Evolutionary conservation across 1,284 basidiomycete species (phyloP).

Genomic region (Tremellales sp.): DNA sequence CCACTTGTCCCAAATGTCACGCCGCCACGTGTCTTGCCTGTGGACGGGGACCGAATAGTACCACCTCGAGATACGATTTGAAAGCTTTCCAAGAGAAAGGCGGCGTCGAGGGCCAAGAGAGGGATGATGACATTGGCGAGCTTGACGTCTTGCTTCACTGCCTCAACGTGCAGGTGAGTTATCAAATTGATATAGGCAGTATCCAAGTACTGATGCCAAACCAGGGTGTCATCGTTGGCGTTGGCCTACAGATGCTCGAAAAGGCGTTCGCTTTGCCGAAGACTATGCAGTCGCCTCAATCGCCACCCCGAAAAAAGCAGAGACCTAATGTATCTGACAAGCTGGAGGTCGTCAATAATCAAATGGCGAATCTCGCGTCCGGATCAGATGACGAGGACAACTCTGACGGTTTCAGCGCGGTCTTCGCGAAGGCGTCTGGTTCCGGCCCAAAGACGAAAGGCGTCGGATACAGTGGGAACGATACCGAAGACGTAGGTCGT

Average conservation of each 20-base stretch:
- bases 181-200: constrained; percentile 1
- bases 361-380: constrained; percentile 51
- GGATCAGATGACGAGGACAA: constrained; percentile 52
- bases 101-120: constrained; percentile 3
- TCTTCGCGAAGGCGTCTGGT: constrained; percentile 35
- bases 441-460: constrained; percentile 73
- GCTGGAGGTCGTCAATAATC: background rate
- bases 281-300: constrained; percentile 20
- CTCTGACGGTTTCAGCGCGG: constrained; percentile 11
- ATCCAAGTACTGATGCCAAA: background rate
- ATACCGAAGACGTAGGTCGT: constrained; percentile 69
- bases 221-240: constrained; percentile 74
- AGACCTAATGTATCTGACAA: constrained; percentile 9
- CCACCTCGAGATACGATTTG: constrained; percentile 54
- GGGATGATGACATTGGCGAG: constrained; percentile 19
- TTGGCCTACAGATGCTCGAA: constrained; percentile 61
- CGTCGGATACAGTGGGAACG: constrained; percentile 75
- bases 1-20: constrained; percentile 62
- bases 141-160: constrained; percentile 75
- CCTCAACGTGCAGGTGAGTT: constrained; percentile 59
- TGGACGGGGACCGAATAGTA: too few species aligned
- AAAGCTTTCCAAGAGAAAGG: constrained; percentile 43
- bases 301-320: constrained; percentile 53
- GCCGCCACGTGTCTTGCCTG: constrained; percentile 76
- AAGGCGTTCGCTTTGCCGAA: constrained; percentile 16